Base-by-base conservation (phyloP, 371 early-diverging fungal genomes). In the Agmasoma carcini region DNA sequence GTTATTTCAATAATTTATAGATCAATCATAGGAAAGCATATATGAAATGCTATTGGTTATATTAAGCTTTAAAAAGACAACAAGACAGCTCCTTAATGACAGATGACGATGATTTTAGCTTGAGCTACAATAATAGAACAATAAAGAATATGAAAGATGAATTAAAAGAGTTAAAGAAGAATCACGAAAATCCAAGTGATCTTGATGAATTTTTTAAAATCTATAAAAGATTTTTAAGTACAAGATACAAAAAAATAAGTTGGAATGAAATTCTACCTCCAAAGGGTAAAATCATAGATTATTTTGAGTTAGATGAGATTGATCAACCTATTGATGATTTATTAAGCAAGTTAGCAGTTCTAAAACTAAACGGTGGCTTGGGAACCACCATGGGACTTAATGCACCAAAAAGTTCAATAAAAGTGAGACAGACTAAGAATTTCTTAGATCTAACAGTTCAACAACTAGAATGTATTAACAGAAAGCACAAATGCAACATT, bases 361-460 rank as follows among this genome's bases (percentile, higher is more conserved):
- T 97, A 44, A 97, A 97, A 78, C 80, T 97, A 47, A 95, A 97
- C 69, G 95, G 98, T 71, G 98, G 95, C 59, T 81, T 95, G 30
- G 98, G 95, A 56, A 95, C 95, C 23, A 89, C 94, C 43, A 97
- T 97, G 98, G 98, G 97, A 27, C 91, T 90, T 69, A 86, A 88
- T 55, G 97, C 95, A n/a, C 97, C 97, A 55, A 97, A 97, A 77
- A 71, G 77, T 55, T 93, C 88, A 36, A 95, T 97, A 69, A 88
- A 92, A 77, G 92, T 97, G 25, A 83, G 89, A 67, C 90, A 91
- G 68, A 85, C 87, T 26, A 84, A 88, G 84, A 91, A 93, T 58
- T 95, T 97, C 75, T 81, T 97, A 61, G 95, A 97, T 73, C 78
- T 97, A 56, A 87, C 87, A 56, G 93, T 90, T 45, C 85, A 89